phyloP scores from a whole-genome alignment of 208 protist genomes.

The Leishmania braziliensis region DNA sequence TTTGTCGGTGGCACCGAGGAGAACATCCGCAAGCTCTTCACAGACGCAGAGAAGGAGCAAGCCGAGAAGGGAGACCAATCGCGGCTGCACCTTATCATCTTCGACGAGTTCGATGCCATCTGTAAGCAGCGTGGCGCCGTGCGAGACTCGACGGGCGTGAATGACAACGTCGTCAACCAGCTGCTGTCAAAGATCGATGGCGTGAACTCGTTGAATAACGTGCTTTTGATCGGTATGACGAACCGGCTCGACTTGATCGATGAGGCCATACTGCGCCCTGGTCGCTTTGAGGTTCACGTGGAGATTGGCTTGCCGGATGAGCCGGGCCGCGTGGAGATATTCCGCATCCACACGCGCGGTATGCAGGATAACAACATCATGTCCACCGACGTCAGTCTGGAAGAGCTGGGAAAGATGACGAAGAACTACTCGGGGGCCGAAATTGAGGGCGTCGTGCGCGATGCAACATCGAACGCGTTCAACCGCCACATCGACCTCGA shows the following conservation, averaged over 20 bases:
- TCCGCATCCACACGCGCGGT: slow-evolving; percentile 98
- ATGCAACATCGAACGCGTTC: slow-evolving; percentile 89
- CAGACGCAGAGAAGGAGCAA: slow-evolving; percentile 96
- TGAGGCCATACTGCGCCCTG: slow-evolving; percentile 98
- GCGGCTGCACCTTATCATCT: slow-evolving; percentile 99
- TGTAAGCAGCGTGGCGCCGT: slow-evolving; percentile 96
- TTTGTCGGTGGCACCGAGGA: slow-evolving; percentile 99
- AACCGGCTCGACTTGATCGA: slow-evolving; percentile 99
- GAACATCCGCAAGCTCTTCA: slow-evolving; percentile 99
- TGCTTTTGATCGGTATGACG: slow-evolving; percentile 99
- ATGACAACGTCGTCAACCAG: slow-evolving; percentile 99
- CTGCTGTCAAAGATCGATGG: slow-evolving; percentile 99
- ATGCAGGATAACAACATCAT: slow-evolving; percentile 94
- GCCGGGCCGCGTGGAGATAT: slow-evolving; percentile 97
- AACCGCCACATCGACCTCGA: slow-evolving; percentile 91
- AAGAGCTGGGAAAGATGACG: slow-evolving; percentile 92
- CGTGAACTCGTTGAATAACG: slow-evolving; percentile 99
- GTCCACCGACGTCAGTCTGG: slow-evolving; percentile 92
- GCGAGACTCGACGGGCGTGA: slow-evolving; percentile 95
- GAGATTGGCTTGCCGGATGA: slow-evolving; percentile 98
- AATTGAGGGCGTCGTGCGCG: slow-evolving; percentile 91
- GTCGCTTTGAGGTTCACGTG: slow-evolving; percentile 99
- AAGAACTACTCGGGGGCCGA: slow-evolving; percentile 99
- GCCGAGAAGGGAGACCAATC: slow-evolving; percentile 93
- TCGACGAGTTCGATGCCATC: slow-evolving; percentile 99